Evolutionary conservation across 768 basidiomycete species (phyloP).

Genomic region (Russula griseocarnosa): DNA sequence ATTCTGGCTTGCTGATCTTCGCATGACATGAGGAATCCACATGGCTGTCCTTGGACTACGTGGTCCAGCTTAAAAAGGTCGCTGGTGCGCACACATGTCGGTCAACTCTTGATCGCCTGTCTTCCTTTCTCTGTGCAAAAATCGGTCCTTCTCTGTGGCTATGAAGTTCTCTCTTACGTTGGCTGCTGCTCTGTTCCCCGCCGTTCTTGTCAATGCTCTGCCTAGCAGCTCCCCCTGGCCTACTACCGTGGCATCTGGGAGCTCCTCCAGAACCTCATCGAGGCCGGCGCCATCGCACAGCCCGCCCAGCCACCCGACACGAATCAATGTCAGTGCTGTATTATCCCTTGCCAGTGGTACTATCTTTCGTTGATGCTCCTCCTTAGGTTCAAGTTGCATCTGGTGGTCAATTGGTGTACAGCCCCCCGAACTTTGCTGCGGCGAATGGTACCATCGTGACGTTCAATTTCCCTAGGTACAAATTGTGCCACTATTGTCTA

Average conservation of each 20-base stretch:
- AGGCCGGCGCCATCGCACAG: too few relatives aligned
- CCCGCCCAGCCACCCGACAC: constrained; percentile 26
- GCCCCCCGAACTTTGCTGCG: constrained; percentile 46
- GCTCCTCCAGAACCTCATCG: not conserved
- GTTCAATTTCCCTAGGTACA: constrained; percentile 50
- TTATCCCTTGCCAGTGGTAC: not conserved
- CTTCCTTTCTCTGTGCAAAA: not conserved
- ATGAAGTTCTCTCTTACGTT: constrained; percentile 37
- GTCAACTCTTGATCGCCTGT: not conserved
- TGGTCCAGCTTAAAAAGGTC: too few relatives aligned
- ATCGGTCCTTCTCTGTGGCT: not conserved
- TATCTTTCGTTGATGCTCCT: not conserved
- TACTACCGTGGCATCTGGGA: not conserved
- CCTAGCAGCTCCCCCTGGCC: constrained; percentile 32
- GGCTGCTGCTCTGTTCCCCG: constrained; percentile 33
- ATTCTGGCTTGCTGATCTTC: too few relatives aligned
- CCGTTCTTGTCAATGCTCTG: constrained; percentile 41
- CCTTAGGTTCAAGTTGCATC: constrained; percentile 45
- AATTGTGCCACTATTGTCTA: not conserved
- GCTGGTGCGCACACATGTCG: not conserved
- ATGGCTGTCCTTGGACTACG: too few relatives aligned
- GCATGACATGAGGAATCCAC: too few relatives aligned
- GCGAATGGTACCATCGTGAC: constrained; percentile 47
- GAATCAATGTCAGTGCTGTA: constrained; percentile 25
- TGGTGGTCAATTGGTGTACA: constrained; percentile 40